A percentile compares a stretch with the other conserved stretches of the same genome.
These are phyloP conservation scores for Aspergillus costaricaensis DNA, from an alignment of 2,329 filamentous ascomycete genomes.

Conservation along the genomic window DNA sequence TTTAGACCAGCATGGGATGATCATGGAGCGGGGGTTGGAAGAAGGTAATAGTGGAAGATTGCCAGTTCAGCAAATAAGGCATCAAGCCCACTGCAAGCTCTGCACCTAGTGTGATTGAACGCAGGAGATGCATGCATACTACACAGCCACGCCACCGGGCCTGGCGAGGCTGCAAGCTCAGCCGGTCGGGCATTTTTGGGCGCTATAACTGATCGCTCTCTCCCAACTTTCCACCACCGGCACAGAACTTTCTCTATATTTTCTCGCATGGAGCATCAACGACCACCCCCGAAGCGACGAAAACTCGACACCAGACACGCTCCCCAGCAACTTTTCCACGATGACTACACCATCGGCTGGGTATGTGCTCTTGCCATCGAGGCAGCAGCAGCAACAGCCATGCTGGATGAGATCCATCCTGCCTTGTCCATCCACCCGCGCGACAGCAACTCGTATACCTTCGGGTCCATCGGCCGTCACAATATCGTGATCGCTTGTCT, in stretches of 20 bases:
- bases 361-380: constrained; percentile 18
- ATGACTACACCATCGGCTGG: constrained; percentile 19
- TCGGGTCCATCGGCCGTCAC: constrained; percentile 6
- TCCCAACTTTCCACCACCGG: background rate
- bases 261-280: no score
- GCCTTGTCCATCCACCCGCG: background rate
- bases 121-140: background rate
- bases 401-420: constrained; percentile 11
- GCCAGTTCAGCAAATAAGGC: background rate
- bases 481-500: constrained; percentile 14
- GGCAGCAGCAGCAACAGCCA: constrained; percentile 7
- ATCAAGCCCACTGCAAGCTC: background rate
- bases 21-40: no score
- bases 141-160: background rate
- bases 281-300: no score
- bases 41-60: no score
- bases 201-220: background rate
- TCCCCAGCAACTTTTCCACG: no score
- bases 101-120: background rate
- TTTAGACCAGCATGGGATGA: no score
- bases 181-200: background rate
- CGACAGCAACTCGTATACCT: constrained; percentile 7
- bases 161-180: background rate
- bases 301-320: no score
- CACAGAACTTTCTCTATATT: background rate